Conservation (phyloP, 768 basidiomycete genomes). For the Rhodotorula kratochvilovae region DNA sequence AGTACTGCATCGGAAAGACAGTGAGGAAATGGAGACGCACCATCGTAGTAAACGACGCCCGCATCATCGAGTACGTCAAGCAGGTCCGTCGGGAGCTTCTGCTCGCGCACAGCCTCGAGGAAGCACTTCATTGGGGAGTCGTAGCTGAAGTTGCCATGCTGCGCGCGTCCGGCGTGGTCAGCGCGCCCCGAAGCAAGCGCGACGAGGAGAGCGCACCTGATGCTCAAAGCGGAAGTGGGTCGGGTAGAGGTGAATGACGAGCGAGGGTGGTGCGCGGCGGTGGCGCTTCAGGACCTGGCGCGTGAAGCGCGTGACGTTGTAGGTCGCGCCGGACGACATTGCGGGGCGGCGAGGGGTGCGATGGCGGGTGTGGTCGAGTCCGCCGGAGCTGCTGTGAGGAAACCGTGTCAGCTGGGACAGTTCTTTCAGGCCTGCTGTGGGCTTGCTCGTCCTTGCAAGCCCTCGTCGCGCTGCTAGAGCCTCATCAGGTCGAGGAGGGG, state of each 20-base stretch:
- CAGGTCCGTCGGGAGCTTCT: conserved; percentile 48
- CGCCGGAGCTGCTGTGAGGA: too few relatives aligned
- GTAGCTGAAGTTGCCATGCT: conserved; percentile 49
- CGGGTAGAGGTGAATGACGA: conserved; percentile 50
- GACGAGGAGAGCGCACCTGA: conserved; percentile 43
- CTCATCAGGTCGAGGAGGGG: too few relatives aligned
- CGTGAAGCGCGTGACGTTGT: conserved; percentile 50
- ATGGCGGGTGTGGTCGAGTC: too few relatives aligned
- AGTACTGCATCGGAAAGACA: conserved; percentile 23
- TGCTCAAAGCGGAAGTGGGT: conserved; percentile 50
- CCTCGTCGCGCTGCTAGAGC: too few relatives aligned
- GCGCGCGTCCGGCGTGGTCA: neutral
- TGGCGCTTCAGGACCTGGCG: conserved; percentile 49
- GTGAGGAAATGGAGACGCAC: conserved; percentile 18
- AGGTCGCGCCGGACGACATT: conserved; percentile 42
- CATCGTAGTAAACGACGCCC: conserved; percentile 37
- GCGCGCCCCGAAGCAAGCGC: neutral
- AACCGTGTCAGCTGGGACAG: too few relatives aligned
- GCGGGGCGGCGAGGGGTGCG: too few relatives aligned
- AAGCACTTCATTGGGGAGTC: conserved; percentile 51
- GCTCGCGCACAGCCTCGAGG: conserved; percentile 50
- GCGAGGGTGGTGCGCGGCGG: conserved; percentile 47
- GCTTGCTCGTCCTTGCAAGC: too few relatives aligned
- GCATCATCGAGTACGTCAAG: conserved; percentile 48
- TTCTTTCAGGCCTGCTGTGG: too few relatives aligned